Percentiles rank a stretch among this genome's conserved stretches.
phyloP scores from a whole-genome alignment of 805 yeast species.

The Kuraishia ogatae region DNA sequence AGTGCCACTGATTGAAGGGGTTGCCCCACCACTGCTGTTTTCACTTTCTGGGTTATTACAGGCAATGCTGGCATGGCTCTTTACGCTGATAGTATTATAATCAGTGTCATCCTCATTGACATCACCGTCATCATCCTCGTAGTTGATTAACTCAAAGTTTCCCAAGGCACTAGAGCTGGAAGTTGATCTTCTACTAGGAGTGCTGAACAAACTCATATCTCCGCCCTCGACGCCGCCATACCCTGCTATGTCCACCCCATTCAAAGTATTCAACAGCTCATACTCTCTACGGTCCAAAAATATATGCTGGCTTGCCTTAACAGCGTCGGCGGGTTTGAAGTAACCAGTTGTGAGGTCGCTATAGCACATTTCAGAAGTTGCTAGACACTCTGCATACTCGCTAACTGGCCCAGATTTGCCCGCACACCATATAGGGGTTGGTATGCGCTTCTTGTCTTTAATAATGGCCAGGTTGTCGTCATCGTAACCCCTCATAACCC shows the following conservation, averaged over 20 bases:
- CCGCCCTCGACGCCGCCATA: background rate
- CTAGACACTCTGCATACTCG: background rate
- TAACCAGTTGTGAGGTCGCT: background rate
- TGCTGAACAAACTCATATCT: background rate
- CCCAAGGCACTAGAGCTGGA: conserved; percentile 1
- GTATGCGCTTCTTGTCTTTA: background rate
- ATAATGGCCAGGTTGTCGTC: background rate
- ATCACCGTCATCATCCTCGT: conserved; percentile 15
- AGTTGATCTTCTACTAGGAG: background rate
- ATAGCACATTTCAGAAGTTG: background rate
- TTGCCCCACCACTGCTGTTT: background rate
- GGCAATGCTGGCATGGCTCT: background rate
- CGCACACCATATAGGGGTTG: background rate
- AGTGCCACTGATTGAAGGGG: background rate
- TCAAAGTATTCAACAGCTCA: conserved; percentile 15
- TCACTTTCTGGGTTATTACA: background rate
- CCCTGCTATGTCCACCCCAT: background rate
- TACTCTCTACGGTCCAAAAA: conserved; percentile 25
- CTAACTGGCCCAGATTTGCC: background rate
- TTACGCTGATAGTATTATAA: background rate
- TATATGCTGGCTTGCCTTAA: conserved; percentile 12
- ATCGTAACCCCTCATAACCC: conserved; percentile 22
- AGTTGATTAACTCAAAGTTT: conserved; percentile 19
- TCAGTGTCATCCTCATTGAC: background rate
- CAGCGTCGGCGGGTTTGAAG: background rate